Conservation (phyloP, 805 yeast species). For the Grigorovia yakushimaensis region DNA sequence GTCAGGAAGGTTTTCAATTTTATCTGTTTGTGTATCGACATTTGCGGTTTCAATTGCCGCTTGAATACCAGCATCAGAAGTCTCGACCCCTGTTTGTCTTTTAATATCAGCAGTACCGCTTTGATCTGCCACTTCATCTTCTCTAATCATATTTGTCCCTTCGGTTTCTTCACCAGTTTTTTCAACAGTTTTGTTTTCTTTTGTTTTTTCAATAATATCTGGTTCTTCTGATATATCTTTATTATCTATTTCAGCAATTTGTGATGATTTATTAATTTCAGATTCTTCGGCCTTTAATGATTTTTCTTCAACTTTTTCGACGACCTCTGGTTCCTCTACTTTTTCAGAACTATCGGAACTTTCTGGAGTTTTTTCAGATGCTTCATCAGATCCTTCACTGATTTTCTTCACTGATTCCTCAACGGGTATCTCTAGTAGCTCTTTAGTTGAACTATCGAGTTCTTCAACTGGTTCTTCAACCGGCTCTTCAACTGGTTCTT, state of each 20-base stretch:
- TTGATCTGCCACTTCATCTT: not conserved
- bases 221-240: not conserved
- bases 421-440: not conserved
- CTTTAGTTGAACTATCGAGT: not conserved
- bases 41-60: not conserved
- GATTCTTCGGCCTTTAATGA: not conserved
- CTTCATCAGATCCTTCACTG: not conserved
- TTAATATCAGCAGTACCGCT: not conserved
- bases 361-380: not conserved
- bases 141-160: not conserved
- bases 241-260: not conserved
- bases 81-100: slow-evolving; percentile 3
- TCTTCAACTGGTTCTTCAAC: not conserved
- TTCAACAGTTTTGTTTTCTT: not conserved
- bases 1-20: slow-evolving; percentile 3
- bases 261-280: not conserved
- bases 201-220: not conserved
- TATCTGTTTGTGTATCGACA: slow-evolving; percentile 9
- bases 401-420: not conserved
- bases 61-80: slow-evolving; percentile 3
- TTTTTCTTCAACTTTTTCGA: too few relatives aligned
- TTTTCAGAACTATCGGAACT: too few relatives aligned
- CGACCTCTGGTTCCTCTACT: too few relatives aligned
- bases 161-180: not conserved
- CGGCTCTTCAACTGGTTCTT: not conserved